Percentiles rank a stretch among this genome's conserved stretches.
Evolutionary conservation across 169 alveolate genomes (phyloP).

Genomic region (Eimeria necatrix): DNA sequence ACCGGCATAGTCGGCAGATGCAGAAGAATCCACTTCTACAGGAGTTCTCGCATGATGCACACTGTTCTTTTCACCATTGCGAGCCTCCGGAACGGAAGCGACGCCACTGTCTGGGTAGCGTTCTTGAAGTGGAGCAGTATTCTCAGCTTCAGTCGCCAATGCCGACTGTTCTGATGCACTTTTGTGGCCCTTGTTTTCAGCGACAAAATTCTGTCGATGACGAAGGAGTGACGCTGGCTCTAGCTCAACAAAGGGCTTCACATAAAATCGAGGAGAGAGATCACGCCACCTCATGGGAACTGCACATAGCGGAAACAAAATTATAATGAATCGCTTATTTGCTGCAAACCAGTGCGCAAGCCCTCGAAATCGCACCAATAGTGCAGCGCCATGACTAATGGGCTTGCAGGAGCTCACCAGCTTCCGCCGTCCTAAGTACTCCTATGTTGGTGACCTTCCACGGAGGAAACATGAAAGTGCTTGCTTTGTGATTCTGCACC

Average conservation of each 20-base stretch:
- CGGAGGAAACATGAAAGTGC: constrained; percentile 19
- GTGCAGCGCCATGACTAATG: not conserved
- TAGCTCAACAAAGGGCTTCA: not conserved
- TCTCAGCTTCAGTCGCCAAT: not conserved
- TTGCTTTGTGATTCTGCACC: constrained; percentile 48
- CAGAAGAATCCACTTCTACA: not conserved
- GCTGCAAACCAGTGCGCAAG: not conserved
- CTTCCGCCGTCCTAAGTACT: constrained; percentile 60
- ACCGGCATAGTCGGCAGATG: not conserved
- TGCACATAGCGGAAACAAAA: not conserved
- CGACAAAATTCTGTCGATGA: not conserved
- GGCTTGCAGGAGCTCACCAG: not conserved
- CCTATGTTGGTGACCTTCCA: constrained; percentile 51
- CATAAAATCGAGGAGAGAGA: constrained; percentile 48
- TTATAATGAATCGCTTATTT: not conserved
- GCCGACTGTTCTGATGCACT: not conserved
- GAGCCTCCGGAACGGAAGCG: not conserved
- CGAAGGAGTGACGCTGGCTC: not conserved
- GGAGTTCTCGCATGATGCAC: not conserved
- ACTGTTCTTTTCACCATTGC: not conserved
- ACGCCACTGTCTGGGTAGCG: not conserved
- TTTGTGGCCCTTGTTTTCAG: not conserved
- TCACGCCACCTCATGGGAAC: constrained; percentile 71
- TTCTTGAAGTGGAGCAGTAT: not conserved
- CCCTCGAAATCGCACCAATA: not conserved